Conservation (phyloP, 768 basidiomycete genomes). For the Multifurca ochricompacta region DNA sequence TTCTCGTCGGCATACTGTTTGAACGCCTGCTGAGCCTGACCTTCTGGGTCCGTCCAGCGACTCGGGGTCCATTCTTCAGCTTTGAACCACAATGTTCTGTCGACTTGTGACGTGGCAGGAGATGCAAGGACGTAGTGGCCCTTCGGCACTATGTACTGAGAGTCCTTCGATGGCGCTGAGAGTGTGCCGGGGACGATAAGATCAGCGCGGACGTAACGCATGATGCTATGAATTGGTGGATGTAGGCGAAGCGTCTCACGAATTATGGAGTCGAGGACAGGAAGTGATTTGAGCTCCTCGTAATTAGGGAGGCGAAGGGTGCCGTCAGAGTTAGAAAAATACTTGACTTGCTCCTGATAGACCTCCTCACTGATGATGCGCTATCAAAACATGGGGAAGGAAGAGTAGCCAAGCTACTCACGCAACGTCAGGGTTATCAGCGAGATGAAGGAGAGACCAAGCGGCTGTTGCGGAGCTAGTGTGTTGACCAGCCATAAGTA, state of each 20-base stretch:
- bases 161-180: conserved; percentile 65
- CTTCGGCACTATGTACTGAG: conserved; percentile 78
- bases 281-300: conserved; percentile 78
- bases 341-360: conserved; percentile 82
- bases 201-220: conserved; percentile 86
- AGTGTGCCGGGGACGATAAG: conserved; percentile 77
- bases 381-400: neutral
- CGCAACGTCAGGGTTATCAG: conserved; percentile 65
- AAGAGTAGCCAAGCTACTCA: conserved; percentile 33
- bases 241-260: conserved; percentile 91
- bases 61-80: conserved; percentile 65
- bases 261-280: conserved; percentile 80
- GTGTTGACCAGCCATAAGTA: conserved; percentile 99
- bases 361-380: conserved; percentile 53
- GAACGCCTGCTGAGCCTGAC: conserved; percentile 72
- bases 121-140: conserved; percentile 86
- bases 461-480: conserved; percentile 89
- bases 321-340: conserved; percentile 76
- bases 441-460: conserved; percentile 87
- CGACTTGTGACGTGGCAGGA: conserved; percentile 81
- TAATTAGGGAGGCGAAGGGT: conserved; percentile 72
- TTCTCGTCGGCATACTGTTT: conserved; percentile 64
- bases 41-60: conserved; percentile 82
- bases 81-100: conserved; percentile 75
- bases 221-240: conserved; percentile 92